Conservation (phyloP, 163 green algal genomes). For the Trebouxiophyceae sp. region DNA sequence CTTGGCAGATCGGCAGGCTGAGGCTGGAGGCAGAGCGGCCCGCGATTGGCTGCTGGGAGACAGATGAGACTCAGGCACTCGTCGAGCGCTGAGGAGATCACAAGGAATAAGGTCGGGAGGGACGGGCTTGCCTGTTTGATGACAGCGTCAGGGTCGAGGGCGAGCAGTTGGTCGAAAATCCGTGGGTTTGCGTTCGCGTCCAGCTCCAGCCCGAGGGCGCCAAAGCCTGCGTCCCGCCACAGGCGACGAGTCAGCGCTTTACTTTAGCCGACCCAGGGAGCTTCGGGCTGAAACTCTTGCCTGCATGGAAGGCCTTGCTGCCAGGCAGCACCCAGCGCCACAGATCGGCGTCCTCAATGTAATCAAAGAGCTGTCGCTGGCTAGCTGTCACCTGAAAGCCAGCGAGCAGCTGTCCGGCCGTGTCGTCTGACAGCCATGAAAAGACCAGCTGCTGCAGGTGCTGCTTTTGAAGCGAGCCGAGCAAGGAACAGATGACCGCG, state of each 20-base stretch:
- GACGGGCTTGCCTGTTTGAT: conserved; percentile 16
- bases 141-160: conserved; percentile 21
- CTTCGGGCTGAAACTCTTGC: conserved; percentile 1
- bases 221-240: conserved; percentile 28
- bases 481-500: too few species aligned
- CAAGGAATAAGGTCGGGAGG: neutral
- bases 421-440: too few species aligned
- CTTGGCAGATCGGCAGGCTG: neutral
- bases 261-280: neutral
- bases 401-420: too few species aligned
- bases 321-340: conserved; percentile 56
- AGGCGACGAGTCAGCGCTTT: neutral
- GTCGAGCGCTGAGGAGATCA: too few species aligned
- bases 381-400: too few species aligned
- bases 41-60: neutral
- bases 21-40: neutral
- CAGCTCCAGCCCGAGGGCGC: conserved; percentile 37
- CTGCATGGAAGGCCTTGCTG: conserved; percentile 44
- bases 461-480: too few species aligned
- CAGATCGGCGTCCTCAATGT: conserved; percentile 69
- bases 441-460: too few species aligned
- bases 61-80: neutral
- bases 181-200: conserved; percentile 34
- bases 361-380: too few species aligned
- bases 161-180: conserved; percentile 46